A percentile compares a stretch with the other conserved stretches of the same genome.
These are phyloP conservation scores for Cymodocea nodosa DNA, from an alignment of 116 monocot species.

Conservation along the genomic window DNA sequence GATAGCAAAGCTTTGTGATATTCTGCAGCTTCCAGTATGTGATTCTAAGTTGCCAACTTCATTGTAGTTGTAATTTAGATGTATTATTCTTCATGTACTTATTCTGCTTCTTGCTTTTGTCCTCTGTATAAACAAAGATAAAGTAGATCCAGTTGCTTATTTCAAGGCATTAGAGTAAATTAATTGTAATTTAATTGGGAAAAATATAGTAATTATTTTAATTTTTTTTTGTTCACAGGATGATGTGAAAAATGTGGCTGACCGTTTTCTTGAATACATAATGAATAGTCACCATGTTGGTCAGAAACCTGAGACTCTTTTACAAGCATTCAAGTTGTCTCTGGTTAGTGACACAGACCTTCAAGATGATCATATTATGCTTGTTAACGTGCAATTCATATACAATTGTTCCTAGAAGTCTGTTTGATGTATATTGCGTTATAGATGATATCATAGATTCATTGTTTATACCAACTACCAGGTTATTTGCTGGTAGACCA, in stretches of 20 bases:
- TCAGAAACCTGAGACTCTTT: slow-evolving; percentile 36
- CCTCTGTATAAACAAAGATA: too few relatives aligned
- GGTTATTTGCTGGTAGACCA: too few relatives aligned
- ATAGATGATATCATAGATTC: too few relatives aligned
- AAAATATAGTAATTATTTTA: not conserved
- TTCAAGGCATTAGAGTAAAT: too few relatives aligned
- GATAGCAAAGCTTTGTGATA: slow-evolving; percentile 44
- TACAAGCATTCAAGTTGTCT: slow-evolving; percentile 76
- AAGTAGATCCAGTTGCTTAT: too few relatives aligned
- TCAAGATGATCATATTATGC: not conserved
- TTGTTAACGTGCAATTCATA: not conserved
- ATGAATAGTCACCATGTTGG: slow-evolving; percentile 62
- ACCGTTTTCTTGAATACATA: slow-evolving; percentile 50
- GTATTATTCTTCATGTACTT: too few relatives aligned
- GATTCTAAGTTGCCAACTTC: not conserved
- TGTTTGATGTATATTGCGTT: not conserved
- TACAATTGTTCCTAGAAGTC: not conserved
- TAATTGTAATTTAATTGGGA: not conserved
- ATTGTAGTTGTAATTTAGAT: too few relatives aligned
- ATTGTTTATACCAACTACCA: too few relatives aligned
- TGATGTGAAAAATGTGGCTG: slow-evolving; percentile 32
- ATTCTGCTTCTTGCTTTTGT: too few relatives aligned
- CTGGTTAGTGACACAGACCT: slow-evolving; percentile 30
- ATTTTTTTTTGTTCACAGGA: slow-evolving; percentile 1
- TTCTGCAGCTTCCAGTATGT: slow-evolving; percentile 53